Percentiles rank a stretch among this genome's conserved stretches.
These are phyloP conservation scores for Cyanodermella asteris DNA, from an alignment of 2,329 filamentous ascomycete genomes.

Conservation along the genomic window DNA sequence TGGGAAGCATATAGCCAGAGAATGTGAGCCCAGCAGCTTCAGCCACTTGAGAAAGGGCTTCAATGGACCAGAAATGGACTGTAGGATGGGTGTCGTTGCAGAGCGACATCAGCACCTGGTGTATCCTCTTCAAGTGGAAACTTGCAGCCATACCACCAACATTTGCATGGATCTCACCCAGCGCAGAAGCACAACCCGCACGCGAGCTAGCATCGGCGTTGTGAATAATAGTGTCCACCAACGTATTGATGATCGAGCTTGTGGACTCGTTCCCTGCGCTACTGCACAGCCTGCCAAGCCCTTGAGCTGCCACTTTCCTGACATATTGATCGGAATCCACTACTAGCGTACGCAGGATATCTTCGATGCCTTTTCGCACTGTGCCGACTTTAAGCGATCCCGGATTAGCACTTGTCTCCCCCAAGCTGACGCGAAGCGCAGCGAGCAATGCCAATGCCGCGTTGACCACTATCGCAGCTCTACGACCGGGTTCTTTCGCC, in stretches of 20 bases:
- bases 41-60: slow-evolving; percentile 65
- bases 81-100: slow-evolving; percentile 87
- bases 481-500: slow-evolving; percentile 69
- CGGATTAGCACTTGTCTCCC: slow-evolving; percentile 49
- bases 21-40: slow-evolving; percentile 88
- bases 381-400: slow-evolving; percentile 54
- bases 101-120: slow-evolving; percentile 94
- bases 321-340: slow-evolving; percentile 69
- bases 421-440: slow-evolving; percentile 63
- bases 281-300: slow-evolving; percentile 66
- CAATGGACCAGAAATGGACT: slow-evolving; percentile 90
- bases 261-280: slow-evolving; percentile 74
- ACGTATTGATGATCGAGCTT: slow-evolving; percentile 67
- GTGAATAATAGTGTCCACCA: slow-evolving; percentile 82
- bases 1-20: slow-evolving; percentile 71
- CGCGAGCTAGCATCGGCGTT: slow-evolving; percentile 85
- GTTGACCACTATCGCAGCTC: slow-evolving; percentile 79
- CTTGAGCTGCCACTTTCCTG: slow-evolving; percentile 64
- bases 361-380: slow-evolving; percentile 49
- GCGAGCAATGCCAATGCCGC: slow-evolving; percentile 61
- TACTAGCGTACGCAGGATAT: slow-evolving; percentile 65
- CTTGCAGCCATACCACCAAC: slow-evolving; percentile 95
- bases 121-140: slow-evolving; percentile 86
- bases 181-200: slow-evolving; percentile 80
- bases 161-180: slow-evolving; percentile 84